Base-by-base conservation (phyloP, 805 yeast species). In the Saturnispora bothae region DNA sequence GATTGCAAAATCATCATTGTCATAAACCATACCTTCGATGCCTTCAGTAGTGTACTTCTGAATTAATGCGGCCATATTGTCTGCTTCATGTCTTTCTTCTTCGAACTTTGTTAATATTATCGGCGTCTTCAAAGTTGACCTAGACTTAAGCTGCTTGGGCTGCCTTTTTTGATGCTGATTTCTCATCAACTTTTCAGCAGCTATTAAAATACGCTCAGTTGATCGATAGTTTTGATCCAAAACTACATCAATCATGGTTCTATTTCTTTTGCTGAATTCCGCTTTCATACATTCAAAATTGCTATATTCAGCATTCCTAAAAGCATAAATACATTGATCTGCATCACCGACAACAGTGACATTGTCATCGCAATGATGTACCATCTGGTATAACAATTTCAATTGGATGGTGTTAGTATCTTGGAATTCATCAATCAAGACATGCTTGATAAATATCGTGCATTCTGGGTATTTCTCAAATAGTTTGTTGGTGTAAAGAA, bases 331-430 rank as follows among this genome's bases (percentile, higher is more conserved):
- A 51, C 94, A 79, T 57, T 89, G 98, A 56, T 92, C 96, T 0
- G 96, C 95, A 53, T 89, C 98, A 1, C 98, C 98, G 2, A 89
- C 96, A 1, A 86, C 78, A 0, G 96, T 83, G 7, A 89, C 69
- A 41, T 78, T 78, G 43, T 74, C 54, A 3, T 56, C 49, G 28
- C 69, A 63, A 41, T 63, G 63, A 10, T 52, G 50, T 0, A 78
- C 66, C 23, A 81, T 58, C 4, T 63, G 60, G 43, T 68, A 69
- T 65, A 84, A 69, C 33, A 92, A 61, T 39, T 74, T 72, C 45
- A 85, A 64, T 53, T 89, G 97, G 14, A 85, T 66, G 26, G 64
- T 64, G 48, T 82, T 84, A 0, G 96, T 86, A 50, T 92, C 98
- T 60, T 89, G 97, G 50, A 86, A 89, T 58, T 89, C 98, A 59